Base-by-base conservation (phyloP, 2,329 filamentous ascomycete species). In the Diaporthe sp. region DNA sequence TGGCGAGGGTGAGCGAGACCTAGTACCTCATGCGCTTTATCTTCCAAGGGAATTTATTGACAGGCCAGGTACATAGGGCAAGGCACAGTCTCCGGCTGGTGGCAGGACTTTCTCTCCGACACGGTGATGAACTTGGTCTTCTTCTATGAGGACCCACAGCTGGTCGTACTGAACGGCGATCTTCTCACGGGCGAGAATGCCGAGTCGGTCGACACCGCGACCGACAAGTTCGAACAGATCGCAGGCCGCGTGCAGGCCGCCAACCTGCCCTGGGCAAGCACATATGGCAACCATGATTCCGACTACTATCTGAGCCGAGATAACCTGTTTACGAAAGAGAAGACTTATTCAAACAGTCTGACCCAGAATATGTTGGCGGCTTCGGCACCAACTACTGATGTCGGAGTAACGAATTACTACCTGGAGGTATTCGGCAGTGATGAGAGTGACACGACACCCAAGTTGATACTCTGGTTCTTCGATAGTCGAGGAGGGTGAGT, bases 381-480 rank as follows among this genome's bases (percentile, higher is more conserved):
- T 17, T 67, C 61, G 2, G 61, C 61, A 10, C 38, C 61, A 13
- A 67, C 61, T 25, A 68, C 47, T 9, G 74, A 75, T 12, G 64
- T 72, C 0, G 74, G 74, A 10, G 66, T 75, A 3, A 71, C 74
- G 5, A 75, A 74, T 17, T 75, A 75, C 28, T 75, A 75, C 25
- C 52, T 75, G 2, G 71, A 72, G 4, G 67, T 75, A 6, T 75
- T 50, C 42, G 15, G 45, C 22, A 52, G 42, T n/a, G 61, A 75
- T 12, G 30, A 28, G 17, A 60, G 25, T 22, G 58, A 58, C n/a
- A 71, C 28, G 30, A 57, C 71, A 0, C 81, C 82, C 0, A 75
- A 70, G 12, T 74, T 82, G 35, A 79, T 92, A 2, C 82, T 93
- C 2, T 93, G 89, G 89, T 92, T 92, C 80, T 92, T 93, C 77